Evolutionary conservation across 2,329 filamentous ascomycete species (phyloP).

Genomic region (Davidsoniella eucalypti): DNA sequence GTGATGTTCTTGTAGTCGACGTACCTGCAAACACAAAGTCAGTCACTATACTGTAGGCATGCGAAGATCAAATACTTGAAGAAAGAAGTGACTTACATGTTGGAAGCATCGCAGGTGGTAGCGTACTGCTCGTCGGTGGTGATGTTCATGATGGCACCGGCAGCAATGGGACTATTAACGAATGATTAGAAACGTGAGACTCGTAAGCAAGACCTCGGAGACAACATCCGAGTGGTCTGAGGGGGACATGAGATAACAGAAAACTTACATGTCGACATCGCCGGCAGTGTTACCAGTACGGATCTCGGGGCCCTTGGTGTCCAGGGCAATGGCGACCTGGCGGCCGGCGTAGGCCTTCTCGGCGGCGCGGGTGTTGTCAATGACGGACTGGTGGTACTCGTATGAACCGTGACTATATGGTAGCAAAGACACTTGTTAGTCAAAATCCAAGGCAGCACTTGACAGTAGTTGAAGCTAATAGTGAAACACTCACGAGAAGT

Average conservation of each 20-base stretch:
- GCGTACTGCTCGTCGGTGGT: constrained; percentile 92
- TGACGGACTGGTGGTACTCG: constrained; percentile 96
- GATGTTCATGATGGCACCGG: constrained; percentile 78
- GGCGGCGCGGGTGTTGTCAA: constrained; percentile 83
- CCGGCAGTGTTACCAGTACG: constrained; percentile 54
- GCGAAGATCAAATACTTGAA: not conserved
- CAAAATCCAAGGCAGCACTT: not conserved
- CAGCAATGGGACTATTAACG: constrained; percentile 47
- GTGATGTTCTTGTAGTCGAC: constrained; percentile 99
- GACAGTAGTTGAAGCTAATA: constrained; percentile 19
- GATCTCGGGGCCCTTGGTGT: constrained; percentile 49
- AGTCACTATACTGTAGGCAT: not conserved
- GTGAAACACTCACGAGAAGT: constrained; percentile 40
- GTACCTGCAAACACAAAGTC: constrained; percentile 39
- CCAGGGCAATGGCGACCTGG: constrained; percentile 87
- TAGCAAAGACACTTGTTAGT: not conserved
- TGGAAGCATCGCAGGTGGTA: constrained; percentile 66
- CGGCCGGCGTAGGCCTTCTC: constrained; percentile 64
- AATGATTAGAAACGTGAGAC: not conserved
- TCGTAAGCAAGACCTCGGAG: not conserved
- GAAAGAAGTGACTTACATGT: constrained; percentile 52
- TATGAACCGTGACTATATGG: constrained; percentile 42
- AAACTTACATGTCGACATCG: constrained; percentile 54
- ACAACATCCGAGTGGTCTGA: not conserved
- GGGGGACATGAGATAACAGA: not conserved